These are phyloP conservation scores for Blechomonas ayalai DNA, from an alignment of 208 protist species.

Conservation along the genomic window DNA sequence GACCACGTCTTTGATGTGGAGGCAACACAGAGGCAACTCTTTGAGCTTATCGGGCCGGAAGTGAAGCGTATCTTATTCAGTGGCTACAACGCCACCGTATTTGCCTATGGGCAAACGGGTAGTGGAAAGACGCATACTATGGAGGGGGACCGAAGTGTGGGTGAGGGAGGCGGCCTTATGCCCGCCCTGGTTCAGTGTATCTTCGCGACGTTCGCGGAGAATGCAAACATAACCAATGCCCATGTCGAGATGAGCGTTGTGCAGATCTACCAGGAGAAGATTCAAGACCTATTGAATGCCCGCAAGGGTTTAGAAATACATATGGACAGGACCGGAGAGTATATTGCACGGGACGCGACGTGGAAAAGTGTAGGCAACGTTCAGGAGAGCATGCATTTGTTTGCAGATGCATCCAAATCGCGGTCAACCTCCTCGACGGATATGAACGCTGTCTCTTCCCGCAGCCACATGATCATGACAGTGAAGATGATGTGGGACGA, in stretches of 20 bases:
- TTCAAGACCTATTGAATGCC: constrained; percentile 78
- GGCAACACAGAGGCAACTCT: constrained; percentile 42
- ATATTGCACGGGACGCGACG: constrained; percentile 76
- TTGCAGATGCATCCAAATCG: constrained; percentile 59
- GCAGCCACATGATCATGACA: constrained; percentile 89
- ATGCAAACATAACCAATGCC: constrained; percentile 64
- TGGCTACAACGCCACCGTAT: constrained; percentile 87
- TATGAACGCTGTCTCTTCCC: constrained; percentile 89
- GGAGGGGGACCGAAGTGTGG: constrained; percentile 50
- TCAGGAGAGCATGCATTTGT: constrained; percentile 79
- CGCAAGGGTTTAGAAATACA: constrained; percentile 84
- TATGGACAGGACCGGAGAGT: constrained; percentile 83
- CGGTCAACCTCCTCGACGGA: constrained; percentile 76
- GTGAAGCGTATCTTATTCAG: constrained; percentile 69
- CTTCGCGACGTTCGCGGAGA: constrained; percentile 52
- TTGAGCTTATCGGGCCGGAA: constrained; percentile 57
- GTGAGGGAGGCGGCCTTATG: constrained; percentile 46
- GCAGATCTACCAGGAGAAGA: constrained; percentile 89
- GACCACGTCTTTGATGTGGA: constrained; percentile 68
- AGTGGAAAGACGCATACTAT: constrained; percentile 92
- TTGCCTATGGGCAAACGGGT: constrained; percentile 96
- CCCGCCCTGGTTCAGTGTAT: constrained; percentile 71
- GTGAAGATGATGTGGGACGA: constrained; percentile 88
- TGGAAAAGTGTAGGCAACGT: constrained; percentile 55
- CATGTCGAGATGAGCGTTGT: constrained; percentile 74